Conservation (phyloP, 495 filamentous ascomycete genomes). For the Glonium stellatum region DNA sequence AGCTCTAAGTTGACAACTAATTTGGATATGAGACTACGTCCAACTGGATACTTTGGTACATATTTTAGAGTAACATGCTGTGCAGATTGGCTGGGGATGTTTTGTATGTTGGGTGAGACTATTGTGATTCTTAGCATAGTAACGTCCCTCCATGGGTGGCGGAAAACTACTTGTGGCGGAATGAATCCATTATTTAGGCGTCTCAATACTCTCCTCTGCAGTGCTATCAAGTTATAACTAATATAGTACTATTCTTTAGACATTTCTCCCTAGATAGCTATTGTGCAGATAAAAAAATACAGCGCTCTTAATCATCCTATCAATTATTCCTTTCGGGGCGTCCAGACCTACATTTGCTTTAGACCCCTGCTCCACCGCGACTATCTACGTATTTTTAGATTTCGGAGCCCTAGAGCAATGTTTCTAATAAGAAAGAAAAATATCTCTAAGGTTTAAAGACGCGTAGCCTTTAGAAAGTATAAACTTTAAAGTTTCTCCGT, state of each 20-base stretch:
- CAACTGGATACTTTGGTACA: too few relatives aligned
- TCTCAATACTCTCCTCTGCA: background rate
- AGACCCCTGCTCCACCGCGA: slow-evolving; percentile 1
- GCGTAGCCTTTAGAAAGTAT: background rate
- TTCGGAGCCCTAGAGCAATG: background rate
- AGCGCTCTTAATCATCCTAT: slow-evolving; percentile 4
- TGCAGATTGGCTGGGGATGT: too few relatives aligned
- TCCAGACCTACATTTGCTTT: background rate
- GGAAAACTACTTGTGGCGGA: background rate
- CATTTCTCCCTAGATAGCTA: slow-evolving; percentile 1
- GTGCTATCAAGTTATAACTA: too few relatives aligned
- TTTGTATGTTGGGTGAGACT: too few relatives aligned
- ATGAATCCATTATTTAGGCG: background rate
- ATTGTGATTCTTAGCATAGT: too few relatives aligned
- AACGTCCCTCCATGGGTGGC: background rate
- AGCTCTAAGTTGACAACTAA: too few relatives aligned
- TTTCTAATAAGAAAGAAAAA: background rate
- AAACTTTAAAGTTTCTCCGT: background rate
- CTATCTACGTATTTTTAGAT: background rate
- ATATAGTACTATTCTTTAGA: background rate
- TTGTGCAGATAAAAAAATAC: slow-evolving; percentile 5
- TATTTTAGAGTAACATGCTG: too few relatives aligned
- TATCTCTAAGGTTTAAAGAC: background rate
- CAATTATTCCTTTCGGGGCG: background rate
- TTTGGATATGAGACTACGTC: too few relatives aligned